These are phyloP conservation scores for Aspergillus wentii DNA, from an alignment of 495 filamentous ascomycete species.

Conservation along the genomic window DNA sequence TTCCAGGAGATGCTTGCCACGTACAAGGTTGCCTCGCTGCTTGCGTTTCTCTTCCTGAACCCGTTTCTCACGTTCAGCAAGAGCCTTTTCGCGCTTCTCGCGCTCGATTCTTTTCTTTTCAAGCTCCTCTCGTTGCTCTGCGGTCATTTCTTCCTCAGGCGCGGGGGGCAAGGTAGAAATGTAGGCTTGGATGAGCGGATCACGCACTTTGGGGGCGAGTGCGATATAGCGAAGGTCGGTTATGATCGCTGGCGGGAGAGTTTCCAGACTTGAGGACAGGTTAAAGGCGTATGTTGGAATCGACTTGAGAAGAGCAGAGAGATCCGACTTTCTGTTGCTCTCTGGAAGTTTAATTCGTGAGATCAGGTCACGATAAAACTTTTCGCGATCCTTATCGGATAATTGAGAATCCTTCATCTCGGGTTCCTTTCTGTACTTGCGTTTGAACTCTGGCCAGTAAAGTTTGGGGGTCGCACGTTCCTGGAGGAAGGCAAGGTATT, in stretches of 20 bases:
- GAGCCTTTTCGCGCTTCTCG: conserved; percentile 65
- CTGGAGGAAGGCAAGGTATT: conserved; percentile 78
- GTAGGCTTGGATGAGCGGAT: conserved; percentile 70
- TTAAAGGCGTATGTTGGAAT: conserved; percentile 62
- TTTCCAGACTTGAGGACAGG: conserved; percentile 53
- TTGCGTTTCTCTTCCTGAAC: conserved; percentile 72
- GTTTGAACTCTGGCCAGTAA: conserved; percentile 94
- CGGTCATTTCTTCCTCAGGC: conserved; percentile 48
- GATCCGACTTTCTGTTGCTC: conserved; percentile 69
- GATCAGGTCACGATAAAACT: conserved; percentile 85
- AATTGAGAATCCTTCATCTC: conserved; percentile 75
- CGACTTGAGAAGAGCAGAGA: conserved; percentile 70
- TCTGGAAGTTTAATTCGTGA: conserved; percentile 70
- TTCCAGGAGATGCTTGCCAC: conserved; percentile 59
- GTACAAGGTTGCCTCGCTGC: conserved; percentile 59
- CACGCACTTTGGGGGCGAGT: conserved; percentile 61
- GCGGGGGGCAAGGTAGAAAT: conserved; percentile 67
- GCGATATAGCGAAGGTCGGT: conserved; percentile 78
- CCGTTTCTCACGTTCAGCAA: conserved; percentile 66
- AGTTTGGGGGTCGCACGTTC: conserved; percentile 80
- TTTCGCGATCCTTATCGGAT: conserved; percentile 84
- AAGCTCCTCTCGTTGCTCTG: conserved; percentile 56
- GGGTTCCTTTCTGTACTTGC: conserved; percentile 77
- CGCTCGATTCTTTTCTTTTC: conserved; percentile 59
- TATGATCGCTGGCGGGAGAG: conserved; percentile 64